phyloP scores from a whole-genome alignment of 176 grass and related monocot species.

The Olyra latifolia region DNA sequence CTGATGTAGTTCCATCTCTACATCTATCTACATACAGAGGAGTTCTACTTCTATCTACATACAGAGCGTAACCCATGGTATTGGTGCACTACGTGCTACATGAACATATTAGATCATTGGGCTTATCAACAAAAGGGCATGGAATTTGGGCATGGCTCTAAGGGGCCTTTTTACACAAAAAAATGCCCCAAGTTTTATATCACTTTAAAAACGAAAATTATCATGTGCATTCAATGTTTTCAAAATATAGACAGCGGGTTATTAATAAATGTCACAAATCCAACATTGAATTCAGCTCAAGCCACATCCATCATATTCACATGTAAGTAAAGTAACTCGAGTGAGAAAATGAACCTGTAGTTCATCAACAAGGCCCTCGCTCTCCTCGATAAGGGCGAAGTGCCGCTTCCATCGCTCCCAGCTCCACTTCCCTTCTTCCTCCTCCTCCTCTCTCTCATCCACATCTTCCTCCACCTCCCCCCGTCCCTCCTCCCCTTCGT shows the following conservation, averaged over 20 bases:
- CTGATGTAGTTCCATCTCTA: not conserved
- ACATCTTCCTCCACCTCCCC: conserved; percentile 26
- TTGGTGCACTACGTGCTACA: not conserved
- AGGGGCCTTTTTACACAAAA: not conserved
- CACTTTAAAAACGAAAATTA: not conserved
- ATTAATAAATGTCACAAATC: not conserved
- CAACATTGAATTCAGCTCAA: not conserved
- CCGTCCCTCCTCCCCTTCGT: not conserved
- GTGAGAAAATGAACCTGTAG: conserved; percentile 56
- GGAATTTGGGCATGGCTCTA: not conserved
- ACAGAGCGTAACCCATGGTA: not conserved
- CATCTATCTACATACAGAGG: not conserved
- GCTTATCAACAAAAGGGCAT: not conserved
- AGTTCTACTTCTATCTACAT: not conserved
- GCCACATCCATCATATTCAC: not conserved
- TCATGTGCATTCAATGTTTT: not conserved
- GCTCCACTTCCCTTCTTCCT: conserved; percentile 65
- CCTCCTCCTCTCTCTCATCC: conserved; percentile 17
- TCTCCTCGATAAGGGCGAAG: conserved; percentile 70
- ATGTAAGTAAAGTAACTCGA: not conserved
- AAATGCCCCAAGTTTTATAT: not conserved
- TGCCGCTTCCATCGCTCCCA: conserved; percentile 87
- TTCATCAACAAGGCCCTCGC: conserved; percentile 60
- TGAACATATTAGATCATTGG: not conserved
- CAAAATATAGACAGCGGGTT: not conserved